Evolutionary conservation across 73 alveolate genomes (phyloP).

Genomic region (Paramecium primaurelia): DNA sequence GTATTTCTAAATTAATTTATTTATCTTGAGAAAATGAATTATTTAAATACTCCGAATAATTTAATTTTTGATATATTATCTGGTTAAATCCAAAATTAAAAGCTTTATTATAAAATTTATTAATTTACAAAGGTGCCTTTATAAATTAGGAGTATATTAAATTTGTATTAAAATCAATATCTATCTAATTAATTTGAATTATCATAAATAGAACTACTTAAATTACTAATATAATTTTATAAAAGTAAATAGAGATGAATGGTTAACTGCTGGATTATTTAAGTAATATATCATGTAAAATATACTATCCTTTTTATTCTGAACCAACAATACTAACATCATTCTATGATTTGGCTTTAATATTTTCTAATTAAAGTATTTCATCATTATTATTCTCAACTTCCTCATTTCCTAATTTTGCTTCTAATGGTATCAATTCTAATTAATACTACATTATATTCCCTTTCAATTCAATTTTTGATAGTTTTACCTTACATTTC

Average conservation of each 20-base stretch:
- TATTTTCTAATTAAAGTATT: not conserved
- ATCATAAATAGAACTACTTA: not conserved
- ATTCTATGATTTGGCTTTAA: not conserved
- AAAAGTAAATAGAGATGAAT: not conserved
- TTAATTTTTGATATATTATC: not conserved
- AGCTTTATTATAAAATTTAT: not conserved
- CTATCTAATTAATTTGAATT: not conserved
- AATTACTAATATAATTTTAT: not conserved
- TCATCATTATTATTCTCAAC: not conserved
- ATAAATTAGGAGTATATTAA: not conserved
- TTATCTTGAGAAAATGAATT: not conserved
- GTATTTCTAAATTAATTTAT: not conserved
- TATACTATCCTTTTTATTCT: not conserved
- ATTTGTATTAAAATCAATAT: not conserved
- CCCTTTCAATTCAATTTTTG: not conserved
- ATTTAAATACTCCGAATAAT: not conserved
- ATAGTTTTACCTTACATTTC: not conserved
- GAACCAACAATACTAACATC: not conserved
- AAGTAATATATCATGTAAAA: not conserved
- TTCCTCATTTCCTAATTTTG: not conserved
- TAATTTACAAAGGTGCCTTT: not conserved
- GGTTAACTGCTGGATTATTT: not conserved
- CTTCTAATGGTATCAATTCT: not conserved
- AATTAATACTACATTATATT: not conserved
- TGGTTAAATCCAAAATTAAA: not conserved